Evolutionary conservation across 306 rosid genomes (phyloP).

Genomic region (Cicer arietinum): DNA sequence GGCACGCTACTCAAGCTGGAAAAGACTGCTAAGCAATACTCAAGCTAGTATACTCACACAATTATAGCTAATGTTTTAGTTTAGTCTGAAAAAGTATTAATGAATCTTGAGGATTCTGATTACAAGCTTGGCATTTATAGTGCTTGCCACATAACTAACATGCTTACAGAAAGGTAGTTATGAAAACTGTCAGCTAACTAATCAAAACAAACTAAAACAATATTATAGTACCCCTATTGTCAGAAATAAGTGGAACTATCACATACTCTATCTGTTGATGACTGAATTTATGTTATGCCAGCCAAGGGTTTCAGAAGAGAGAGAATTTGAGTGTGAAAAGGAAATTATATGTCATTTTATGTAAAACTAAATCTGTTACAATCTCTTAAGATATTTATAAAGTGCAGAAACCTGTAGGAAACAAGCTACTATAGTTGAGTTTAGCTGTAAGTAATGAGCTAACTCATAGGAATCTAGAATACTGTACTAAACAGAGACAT

Average conservation of each 20-base stretch:
- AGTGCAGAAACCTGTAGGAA: background rate
- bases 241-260: background rate
- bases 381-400: background rate
- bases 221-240: background rate
- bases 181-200: background rate
- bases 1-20: too few relatives aligned
- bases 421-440: slow-evolving; percentile 3
- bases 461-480: background rate
- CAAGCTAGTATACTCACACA: too few relatives aligned
- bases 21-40: too few relatives aligned
- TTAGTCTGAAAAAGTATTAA: background rate
- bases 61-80: too few relatives aligned
- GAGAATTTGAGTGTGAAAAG: background rate
- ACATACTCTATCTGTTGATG: background rate
- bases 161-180: background rate
- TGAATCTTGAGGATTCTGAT: background rate
- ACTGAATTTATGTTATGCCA: background rate
- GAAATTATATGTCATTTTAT: background rate
- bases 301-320: slow-evolving; percentile 3
- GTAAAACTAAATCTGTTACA: slow-evolving; percentile 1
- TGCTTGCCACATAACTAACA: background rate
- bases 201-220: background rate
- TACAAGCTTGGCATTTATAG: slow-evolving; percentile 4
- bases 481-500: background rate
- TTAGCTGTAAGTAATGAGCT: background rate